These are phyloP conservation scores for Ceratocystis papillata DNA, from an alignment of 2,329 filamentous ascomycete species.

Conservation along the genomic window DNA sequence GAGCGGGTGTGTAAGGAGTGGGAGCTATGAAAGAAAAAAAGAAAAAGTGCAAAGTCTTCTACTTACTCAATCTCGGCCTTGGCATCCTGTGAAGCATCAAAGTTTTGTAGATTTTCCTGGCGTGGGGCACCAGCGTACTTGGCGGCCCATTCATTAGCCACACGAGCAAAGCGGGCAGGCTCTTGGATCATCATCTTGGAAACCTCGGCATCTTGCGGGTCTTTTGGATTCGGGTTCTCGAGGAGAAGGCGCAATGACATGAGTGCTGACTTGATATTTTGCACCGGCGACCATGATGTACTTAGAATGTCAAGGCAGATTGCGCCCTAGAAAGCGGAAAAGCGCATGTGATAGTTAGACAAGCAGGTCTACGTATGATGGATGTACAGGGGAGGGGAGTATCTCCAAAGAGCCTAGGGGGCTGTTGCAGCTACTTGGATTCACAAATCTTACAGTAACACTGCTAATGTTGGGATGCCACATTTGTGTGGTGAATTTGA, in stretches of 20 bases:
- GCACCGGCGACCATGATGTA: constrained; percentile 83
- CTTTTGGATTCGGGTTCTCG: constrained; percentile 85
- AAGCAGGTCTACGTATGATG: not conserved
- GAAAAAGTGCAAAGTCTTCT: no score
- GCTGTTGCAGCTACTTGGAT: not conserved
- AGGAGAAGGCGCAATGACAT: constrained; percentile 89
- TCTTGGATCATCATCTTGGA: constrained; percentile 77
- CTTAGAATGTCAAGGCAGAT: constrained; percentile 93
- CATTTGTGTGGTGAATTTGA: constrained; percentile 85
- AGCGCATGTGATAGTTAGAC: not conserved
- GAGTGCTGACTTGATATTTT: constrained; percentile 91
- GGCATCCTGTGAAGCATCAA: not conserved
- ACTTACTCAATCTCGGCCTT: constrained; percentile 26
- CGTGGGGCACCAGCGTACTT: constrained; percentile 65
- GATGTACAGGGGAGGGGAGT: not conserved
- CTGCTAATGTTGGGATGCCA: constrained; percentile 98
- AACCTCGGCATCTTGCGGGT: constrained; percentile 93
- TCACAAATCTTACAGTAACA: constrained; percentile 59
- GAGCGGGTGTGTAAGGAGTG: no score
- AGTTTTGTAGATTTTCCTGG: constrained; percentile 31
- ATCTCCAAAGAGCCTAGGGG: not conserved
- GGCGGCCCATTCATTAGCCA: constrained; percentile 85
- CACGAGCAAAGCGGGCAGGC: constrained; percentile 66
- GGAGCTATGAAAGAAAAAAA: not conserved
- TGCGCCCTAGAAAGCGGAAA: constrained; percentile 54